Evolutionary conservation across 2,329 filamentous ascomycete species (phyloP).

Genomic region (Achaetomium macrosporum): DNA sequence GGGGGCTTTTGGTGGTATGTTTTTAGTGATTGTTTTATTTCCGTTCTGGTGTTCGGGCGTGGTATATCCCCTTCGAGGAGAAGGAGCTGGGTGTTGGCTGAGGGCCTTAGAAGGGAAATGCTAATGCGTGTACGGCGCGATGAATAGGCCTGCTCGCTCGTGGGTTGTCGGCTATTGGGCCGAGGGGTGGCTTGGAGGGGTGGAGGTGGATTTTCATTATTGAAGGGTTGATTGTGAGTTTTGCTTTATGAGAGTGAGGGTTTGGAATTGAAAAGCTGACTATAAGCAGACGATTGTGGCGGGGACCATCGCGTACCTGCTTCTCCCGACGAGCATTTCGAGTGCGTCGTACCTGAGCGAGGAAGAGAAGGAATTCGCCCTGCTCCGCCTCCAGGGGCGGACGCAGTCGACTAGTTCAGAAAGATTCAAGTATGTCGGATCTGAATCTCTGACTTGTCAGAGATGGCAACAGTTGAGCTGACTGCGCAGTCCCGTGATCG

Average conservation of each 20-base stretch:
- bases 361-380: slow-evolving; percentile 1
- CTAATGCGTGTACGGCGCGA: neutral
- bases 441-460: no score
- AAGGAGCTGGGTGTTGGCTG: no score
- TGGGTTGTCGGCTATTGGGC: slow-evolving; percentile 14
- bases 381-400: neutral
- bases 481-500: slow-evolving; percentile 25
- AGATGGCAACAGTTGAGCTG: neutral
- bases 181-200: slow-evolving; percentile 47
- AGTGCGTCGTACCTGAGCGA: neutral
- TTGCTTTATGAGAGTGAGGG: neutral
- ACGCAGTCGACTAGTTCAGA: neutral
- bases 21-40: slow-evolving; percentile 1
- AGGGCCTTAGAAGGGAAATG: neutral
- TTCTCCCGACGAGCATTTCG: slow-evolving; percentile 3
- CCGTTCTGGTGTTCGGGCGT: neutral
- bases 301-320: neutral
- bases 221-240: slow-evolving; percentile 29
- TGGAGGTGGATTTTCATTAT: slow-evolving; percentile 68
- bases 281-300: neutral
- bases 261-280: neutral
- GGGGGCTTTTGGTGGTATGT: slow-evolving; percentile 15
- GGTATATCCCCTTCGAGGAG: neutral
- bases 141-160: slow-evolving; percentile 2
- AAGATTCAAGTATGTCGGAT: slow-evolving; percentile 1